Base-by-base conservation (phyloP, 2,329 filamentous ascomycete genomes). In the Pseudogymnoascus sp. region DNA sequence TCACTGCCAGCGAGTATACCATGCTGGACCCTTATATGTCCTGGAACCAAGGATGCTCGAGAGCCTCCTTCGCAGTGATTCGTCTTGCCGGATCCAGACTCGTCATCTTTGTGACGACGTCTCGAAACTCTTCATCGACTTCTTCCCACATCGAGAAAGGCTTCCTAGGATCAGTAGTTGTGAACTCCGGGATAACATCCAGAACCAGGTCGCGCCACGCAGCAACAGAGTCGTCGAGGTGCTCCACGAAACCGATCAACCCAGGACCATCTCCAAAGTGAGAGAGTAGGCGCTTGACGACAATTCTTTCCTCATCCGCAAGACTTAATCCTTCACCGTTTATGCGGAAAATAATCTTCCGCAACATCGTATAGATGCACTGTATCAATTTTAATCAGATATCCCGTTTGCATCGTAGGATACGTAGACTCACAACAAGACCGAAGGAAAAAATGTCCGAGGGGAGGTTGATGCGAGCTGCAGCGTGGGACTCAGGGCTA, bases 231-330 rank as follows among this genome's bases (percentile, higher is more conserved):
- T 69, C 69, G 29, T 74, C 76, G 52, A 80, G 72, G 67, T 77
- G 74, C 58, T 73, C 70, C 38, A 81, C 66, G 62, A 80, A 72
- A 19, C 71, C 74, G 37, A 73, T 70, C 39, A 79, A 71, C 39
- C 74, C 73, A 4, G 78, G 69, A 69, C 71, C 69, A 65, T 80
- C 74, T 43, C 74, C 74, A 68, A 81, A 81, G 66, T 77, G 78
- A 2, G 78, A 81, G 12, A 80, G 73, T 65, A 80, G 78, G 21
- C 76, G 75, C 65, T 77, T 73, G 39, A 80, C 68, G 37, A 80
- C 74, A 65, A 62, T 23, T 8, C 39, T 75, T 70, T 45, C 72
- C 72, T 52, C 76, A 69, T 67, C 63, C 33, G 38, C 45, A 14
- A 59, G 43, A 6, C 41, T 63, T 4, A 67, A 58, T 33, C 66